Evolutionary conservation across 169 alveolate species (phyloP).

Genomic region (Eimeria zaria): DNA sequence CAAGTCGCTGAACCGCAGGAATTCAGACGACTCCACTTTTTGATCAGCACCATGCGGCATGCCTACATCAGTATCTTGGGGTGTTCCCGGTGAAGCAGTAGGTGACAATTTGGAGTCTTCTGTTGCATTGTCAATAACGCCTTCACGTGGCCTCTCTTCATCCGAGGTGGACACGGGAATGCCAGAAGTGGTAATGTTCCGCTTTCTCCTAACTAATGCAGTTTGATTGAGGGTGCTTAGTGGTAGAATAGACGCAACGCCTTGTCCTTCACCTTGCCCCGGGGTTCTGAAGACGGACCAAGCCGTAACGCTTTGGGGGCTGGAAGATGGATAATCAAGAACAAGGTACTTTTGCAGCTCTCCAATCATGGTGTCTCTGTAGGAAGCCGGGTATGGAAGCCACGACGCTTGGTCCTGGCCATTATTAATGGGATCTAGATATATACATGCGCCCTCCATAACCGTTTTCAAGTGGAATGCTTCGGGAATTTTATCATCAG

Average conservation of each 20-base stretch:
- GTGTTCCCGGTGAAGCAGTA: background rate
- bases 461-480: conserved; percentile 63
- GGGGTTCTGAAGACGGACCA: background rate
- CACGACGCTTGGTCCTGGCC: conserved; percentile 41
- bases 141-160: background rate
- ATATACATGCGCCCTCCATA: conserved; percentile 6
- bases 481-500: conserved; percentile 33
- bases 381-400: conserved; percentile 66
- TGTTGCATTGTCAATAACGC: background rate
- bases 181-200: background rate
- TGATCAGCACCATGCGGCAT: background rate
- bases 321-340: background rate
- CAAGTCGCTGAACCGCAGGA: conserved; percentile 41
- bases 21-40: background rate
- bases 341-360: background rate
- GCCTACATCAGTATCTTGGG: background rate
- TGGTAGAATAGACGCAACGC: conserved; percentile 13
- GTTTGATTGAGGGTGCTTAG: conserved; percentile 17
- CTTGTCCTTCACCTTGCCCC: conserved; percentile 19
- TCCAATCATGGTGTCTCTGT: conserved; percentile 5
- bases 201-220: background rate
- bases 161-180: background rate
- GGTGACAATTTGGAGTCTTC: background rate
- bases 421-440: conserved; percentile 46
- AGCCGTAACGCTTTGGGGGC: background rate